Evolutionary conservation across 257 asterid species (phyloP).

Genomic region (Perilla frutescens): DNA sequence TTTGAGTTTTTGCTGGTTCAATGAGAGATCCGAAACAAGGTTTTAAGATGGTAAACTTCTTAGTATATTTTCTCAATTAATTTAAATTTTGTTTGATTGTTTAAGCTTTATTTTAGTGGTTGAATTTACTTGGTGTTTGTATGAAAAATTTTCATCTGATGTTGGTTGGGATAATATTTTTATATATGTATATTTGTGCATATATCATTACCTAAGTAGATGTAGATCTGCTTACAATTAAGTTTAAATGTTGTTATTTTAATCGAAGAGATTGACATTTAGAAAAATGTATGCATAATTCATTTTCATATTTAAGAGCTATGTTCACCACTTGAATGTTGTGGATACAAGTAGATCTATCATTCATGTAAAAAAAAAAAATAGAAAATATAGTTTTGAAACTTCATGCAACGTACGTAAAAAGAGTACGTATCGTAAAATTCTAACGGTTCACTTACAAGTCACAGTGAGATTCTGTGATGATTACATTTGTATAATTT

Average conservation of each 20-base stretch:
- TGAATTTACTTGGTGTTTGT: slow-evolving; percentile 27
- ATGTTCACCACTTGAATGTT: slow-evolving; percentile 3
- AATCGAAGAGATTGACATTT: slow-evolving; percentile 5
- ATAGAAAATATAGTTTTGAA: neutral
- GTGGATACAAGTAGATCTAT: neutral
- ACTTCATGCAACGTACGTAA: neutral
- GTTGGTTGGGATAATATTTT: neutral
- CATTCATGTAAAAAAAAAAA: neutral
- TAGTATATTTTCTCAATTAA: slow-evolving; percentile 29
- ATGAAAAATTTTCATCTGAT: neutral
- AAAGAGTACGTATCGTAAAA: neutral
- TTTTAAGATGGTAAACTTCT: slow-evolving; percentile 41
- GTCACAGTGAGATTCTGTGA: neutral
- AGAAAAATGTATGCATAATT: slow-evolving; percentile 4
- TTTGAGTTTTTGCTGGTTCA: slow-evolving; percentile 4
- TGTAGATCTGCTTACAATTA: slow-evolving; percentile 24
- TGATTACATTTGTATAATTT: neutral
- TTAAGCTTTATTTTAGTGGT: slow-evolving; percentile 19
- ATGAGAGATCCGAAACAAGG: slow-evolving; percentile 30
- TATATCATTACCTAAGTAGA: slow-evolving; percentile 11
- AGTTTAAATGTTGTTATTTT: neutral
- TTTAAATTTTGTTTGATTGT: slow-evolving; percentile 2
- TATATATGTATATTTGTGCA: neutral
- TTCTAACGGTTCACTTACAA: neutral
- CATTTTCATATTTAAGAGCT: slow-evolving; percentile 7